A percentile compares a stretch with the other conserved stretches of the same genome.
Evolutionary conservation across 2,329 filamentous ascomycete species (phyloP).

Genomic region (Verticillium nonalfalfae): DNA sequence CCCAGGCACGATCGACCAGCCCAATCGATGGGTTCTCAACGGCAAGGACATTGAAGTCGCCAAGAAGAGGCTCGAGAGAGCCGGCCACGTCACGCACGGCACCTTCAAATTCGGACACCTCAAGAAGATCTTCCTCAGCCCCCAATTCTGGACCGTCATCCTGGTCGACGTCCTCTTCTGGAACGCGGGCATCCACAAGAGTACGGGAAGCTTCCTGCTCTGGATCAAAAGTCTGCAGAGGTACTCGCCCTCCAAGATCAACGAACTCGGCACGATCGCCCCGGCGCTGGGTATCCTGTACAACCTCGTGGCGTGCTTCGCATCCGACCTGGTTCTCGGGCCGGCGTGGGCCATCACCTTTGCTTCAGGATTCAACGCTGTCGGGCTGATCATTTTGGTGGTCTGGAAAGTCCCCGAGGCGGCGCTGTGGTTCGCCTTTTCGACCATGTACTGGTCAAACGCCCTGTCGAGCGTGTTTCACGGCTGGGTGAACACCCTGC

Average conservation of each 20-base stretch:
- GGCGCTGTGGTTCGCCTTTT: constrained; percentile 46
- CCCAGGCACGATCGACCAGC: constrained; percentile 40
- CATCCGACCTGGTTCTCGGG: constrained; percentile 44
- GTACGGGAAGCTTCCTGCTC: constrained; percentile 43
- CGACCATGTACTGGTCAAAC: constrained; percentile 39
- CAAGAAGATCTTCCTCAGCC: constrained; percentile 28
- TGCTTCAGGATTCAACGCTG: constrained; percentile 41
- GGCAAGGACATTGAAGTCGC: constrained; percentile 38
- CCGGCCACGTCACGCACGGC: constrained; percentile 32
- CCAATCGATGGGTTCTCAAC: constrained; percentile 35
- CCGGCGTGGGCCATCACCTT: constrained; percentile 49
- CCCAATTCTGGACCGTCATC: constrained; percentile 44
- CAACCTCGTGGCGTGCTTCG: constrained; percentile 45
- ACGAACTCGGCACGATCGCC: constrained; percentile 43
- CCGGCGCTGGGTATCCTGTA: constrained; percentile 52
- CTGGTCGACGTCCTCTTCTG: constrained; percentile 49
- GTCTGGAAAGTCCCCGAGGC: constrained; percentile 50
- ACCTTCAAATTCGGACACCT: constrained; percentile 25
- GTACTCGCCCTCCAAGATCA: constrained; percentile 38
- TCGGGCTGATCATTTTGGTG: constrained; percentile 44
- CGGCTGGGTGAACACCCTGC: constrained; percentile 47
- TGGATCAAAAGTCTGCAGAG: constrained; percentile 51
- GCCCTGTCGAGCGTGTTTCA: constrained; percentile 49
- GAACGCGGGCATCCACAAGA: constrained; percentile 31
- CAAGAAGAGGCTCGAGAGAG: constrained; percentile 33